Conservation (phyloP, 2,329 filamentous ascomycete genomes). For the Cordyceps fumosorosea region DNA sequence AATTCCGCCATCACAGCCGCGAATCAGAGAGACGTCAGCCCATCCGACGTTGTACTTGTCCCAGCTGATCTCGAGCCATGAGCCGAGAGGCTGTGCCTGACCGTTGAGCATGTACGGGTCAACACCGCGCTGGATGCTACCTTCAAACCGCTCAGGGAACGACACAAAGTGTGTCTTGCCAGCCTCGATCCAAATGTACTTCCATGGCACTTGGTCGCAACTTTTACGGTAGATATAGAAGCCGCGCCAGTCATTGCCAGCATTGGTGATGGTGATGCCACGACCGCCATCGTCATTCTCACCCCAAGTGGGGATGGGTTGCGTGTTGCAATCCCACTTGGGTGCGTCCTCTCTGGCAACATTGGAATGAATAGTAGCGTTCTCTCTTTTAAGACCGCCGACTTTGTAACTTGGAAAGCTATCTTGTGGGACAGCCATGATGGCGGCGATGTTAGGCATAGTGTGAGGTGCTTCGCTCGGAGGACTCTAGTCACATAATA, state of each 20-base stretch:
- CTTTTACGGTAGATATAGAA: conserved; percentile 21
- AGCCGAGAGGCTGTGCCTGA: conserved; percentile 19
- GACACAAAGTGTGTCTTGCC: conserved; percentile 20
- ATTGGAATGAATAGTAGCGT: neutral
- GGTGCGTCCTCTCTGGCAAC: neutral
- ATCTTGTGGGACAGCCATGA: conserved; percentile 4
- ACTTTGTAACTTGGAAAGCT: conserved; percentile 8
- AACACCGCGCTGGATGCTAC: conserved; percentile 21
- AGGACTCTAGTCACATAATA: too few species aligned
- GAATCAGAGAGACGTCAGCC: conserved; percentile 23
- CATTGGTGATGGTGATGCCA: conserved; percentile 9
- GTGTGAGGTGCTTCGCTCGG: too few species aligned
- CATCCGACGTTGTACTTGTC: conserved; percentile 19
- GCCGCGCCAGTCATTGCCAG: conserved; percentile 6
- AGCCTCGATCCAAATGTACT: conserved; percentile 22
- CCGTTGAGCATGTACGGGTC: conserved; percentile 21
- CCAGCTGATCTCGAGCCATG: conserved; percentile 23
- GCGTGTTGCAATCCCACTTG: neutral
- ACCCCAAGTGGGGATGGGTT: conserved; percentile 7
- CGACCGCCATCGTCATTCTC: conserved; percentile 11
- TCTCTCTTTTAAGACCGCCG: neutral
- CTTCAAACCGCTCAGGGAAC: conserved; percentile 21
- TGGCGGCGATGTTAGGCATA: conserved; percentile 6
- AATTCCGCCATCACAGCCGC: conserved; percentile 22
- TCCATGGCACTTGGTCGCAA: conserved; percentile 22